Evolutionary conservation across 257 asterid species (phyloP).

Genomic region (Jaltomata sinuosa): DNA sequence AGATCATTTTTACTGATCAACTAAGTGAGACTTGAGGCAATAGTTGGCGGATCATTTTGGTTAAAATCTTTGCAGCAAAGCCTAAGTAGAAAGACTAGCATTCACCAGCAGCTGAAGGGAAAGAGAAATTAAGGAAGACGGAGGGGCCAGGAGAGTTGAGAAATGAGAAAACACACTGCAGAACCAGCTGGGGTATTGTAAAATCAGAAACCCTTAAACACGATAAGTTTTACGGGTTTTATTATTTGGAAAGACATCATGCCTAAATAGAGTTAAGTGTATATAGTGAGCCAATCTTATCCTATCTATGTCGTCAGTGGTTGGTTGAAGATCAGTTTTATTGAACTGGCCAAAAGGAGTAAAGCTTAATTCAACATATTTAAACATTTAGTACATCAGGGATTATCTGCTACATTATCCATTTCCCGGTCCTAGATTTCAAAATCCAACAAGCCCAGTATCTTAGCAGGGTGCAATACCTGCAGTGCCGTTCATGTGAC

Average conservation of each 20-base stretch:
- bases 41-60: background rate
- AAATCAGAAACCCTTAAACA: background rate
- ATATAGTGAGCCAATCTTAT: background rate
- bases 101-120: background rate
- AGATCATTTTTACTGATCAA: background rate
- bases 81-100: background rate
- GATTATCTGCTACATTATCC: background rate
- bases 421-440: background rate
- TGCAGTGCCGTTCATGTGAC: background rate
- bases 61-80: background rate
- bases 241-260: background rate
- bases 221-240: background rate
- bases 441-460: background rate
- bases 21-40: background rate
- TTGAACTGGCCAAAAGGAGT: background rate
- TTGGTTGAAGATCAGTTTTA: background rate
- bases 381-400: background rate
- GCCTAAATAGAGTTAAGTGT: background rate
- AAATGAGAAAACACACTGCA: background rate
- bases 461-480: background rate
- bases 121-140: background rate
- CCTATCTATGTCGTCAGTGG: background rate
- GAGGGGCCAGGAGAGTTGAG: background rate
- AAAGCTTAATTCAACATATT: background rate
- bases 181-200: background rate